phyloP scores from a whole-genome alignment of 208 protist genomes.

The Leishmania aethiopica region DNA sequence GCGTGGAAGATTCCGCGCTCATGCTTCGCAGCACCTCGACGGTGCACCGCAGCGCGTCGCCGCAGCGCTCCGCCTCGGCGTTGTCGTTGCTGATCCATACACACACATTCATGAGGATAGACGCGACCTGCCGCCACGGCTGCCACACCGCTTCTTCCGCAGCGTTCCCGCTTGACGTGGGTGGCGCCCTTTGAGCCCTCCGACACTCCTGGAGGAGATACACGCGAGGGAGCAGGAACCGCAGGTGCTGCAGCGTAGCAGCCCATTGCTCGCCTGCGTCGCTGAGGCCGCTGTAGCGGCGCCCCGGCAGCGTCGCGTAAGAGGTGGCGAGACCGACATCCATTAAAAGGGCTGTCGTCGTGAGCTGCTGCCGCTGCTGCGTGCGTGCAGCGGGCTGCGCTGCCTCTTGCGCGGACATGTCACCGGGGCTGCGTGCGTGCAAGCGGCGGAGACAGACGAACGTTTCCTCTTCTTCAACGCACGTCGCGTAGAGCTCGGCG shows the following conservation, averaged over 20 bases:
- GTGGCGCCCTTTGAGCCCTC: not conserved
- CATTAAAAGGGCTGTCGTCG: constrained; percentile 43
- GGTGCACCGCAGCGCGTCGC: constrained; percentile 38
- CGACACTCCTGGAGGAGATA: constrained; percentile 21
- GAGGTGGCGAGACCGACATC: constrained; percentile 59
- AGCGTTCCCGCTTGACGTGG: too few species aligned
- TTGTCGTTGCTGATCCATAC: constrained; percentile 83
- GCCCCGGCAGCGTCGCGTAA: constrained; percentile 54
- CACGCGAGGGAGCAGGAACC: constrained; percentile 33
- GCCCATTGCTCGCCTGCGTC: constrained; percentile 44
- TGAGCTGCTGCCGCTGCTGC: not conserved
- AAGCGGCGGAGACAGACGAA: not conserved
- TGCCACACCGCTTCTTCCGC: not conserved
- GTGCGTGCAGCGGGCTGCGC: too few species aligned
- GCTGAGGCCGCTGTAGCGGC: constrained; percentile 39
- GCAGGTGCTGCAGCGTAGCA: constrained; percentile 36
- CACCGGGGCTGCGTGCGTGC: not conserved
- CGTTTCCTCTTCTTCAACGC: constrained; percentile 28
- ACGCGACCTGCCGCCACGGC: constrained; percentile 27
- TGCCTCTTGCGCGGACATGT: not conserved
- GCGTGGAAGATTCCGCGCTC: constrained; percentile 13
- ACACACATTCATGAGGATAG: constrained; percentile 68
- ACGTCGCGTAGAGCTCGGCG: constrained; percentile 35
- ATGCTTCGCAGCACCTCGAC: constrained; percentile 1
- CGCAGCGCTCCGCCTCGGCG: constrained; percentile 56